Percentiles rank a stretch among this genome's conserved stretches.
Evolutionary conservation across 1,284 basidiomycete genomes (phyloP).

Genomic region (Cutaneotrichosporon sp.): DNA sequence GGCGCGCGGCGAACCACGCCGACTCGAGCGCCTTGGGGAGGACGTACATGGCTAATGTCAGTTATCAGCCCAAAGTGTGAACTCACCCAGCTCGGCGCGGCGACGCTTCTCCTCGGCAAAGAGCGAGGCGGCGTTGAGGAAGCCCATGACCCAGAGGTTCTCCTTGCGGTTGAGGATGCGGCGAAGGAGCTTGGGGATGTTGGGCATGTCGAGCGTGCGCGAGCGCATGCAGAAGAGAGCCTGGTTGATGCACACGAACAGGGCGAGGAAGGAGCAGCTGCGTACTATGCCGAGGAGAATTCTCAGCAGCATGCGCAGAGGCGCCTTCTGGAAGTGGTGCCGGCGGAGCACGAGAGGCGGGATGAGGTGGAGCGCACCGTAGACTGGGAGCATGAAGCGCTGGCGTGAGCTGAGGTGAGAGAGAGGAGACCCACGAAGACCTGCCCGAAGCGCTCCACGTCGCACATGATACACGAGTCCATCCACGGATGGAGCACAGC

Average conservation of each 20-base stretch:
- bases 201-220: constrained; percentile 55
- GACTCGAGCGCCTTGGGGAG: constrained; percentile 89
- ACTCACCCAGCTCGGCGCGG: constrained; percentile 48
- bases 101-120: constrained; percentile 76
- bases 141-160: constrained; percentile 75
- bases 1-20: constrained; percentile 76
- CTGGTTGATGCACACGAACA: constrained; percentile 85
- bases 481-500: constrained; percentile 67
- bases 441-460: constrained; percentile 71
- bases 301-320: constrained; percentile 64
- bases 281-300: constrained; percentile 73
- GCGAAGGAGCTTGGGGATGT: constrained; percentile 54
- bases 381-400: constrained; percentile 72
- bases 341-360: constrained; percentile 76
- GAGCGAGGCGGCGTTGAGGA: constrained; percentile 73
- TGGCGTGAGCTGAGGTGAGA: constrained; percentile 5
- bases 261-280: constrained; percentile 84
- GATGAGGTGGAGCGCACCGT: constrained; percentile 87
- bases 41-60: constrained; percentile 76
- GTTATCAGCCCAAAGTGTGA: neutral
- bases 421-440: constrained; percentile 63
- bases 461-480: constrained; percentile 68
- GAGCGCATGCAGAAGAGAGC: constrained; percentile 66
- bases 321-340: constrained; percentile 57
- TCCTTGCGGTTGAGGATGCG: constrained; percentile 66